Base-by-base conservation (phyloP, 2,329 filamentous ascomycete species). In the Cladosporium sp. region DNA sequence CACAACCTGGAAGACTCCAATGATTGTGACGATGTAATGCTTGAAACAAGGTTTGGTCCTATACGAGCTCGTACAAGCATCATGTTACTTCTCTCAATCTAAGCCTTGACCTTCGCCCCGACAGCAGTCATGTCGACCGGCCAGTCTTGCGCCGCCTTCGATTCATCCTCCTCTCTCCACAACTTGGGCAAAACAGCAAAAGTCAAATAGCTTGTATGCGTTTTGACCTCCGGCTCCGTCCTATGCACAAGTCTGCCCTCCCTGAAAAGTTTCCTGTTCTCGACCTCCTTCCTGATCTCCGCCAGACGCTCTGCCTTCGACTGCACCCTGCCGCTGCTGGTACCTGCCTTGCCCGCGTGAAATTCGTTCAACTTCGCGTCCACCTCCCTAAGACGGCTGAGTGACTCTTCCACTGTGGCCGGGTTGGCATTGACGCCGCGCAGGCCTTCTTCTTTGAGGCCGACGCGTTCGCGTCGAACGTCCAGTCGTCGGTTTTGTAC, bases 131-230 rank as follows among this genome's bases (percentile, higher is more conserved):
- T 40, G 12, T 48, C 45, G 8, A 48, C 45, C 3, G 45, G 45
- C 37, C 37, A 48, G 37, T 22, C n/a, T 27, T 22, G 37, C 17
- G 24, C 37, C n/a, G 36, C 36, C 15, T 40, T 34, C 18, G 17
- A 17, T 18, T 48, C 93, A 58, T 96, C 89, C 54, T 86, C 87
- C 30, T 82, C 85, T 0, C 76, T 84, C 93, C 93, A 99, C 55
- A 88, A 84, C 38, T 83, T 78, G n/a, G 93, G 92, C 54, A 99
- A 71, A 3, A 93, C 75, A 0, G 93, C 93, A 72, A 99, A 99
- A 4, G 95, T 87, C 4, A 99, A 79, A 67, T 99, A 99, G n/a
- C 88, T 93, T 0, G 93, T 99, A 70, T 99, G 93, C 7, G 88
- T 93, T 77, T 96, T 96, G 54, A 97, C 73, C 63, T 99, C 93